phyloP scores from a whole-genome alignment of 2,329 filamentous ascomycete genomes.

The Sporothrix variecibatus region DNA sequence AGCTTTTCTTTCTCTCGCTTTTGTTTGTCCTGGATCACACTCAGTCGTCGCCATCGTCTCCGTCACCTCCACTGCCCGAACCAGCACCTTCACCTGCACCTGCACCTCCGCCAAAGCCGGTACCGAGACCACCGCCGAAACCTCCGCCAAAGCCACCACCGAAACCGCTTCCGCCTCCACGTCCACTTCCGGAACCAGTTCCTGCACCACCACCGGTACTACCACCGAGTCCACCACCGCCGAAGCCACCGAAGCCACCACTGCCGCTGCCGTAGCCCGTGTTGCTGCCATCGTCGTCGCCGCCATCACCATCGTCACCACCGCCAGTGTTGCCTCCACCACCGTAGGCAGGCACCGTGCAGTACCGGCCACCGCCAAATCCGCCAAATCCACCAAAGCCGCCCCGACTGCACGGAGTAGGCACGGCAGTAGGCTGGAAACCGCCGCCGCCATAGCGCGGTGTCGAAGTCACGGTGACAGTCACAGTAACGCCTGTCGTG shows the following conservation, averaged over 20 bases:
- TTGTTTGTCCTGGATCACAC: neutral
- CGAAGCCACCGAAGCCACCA: conserved; percentile 20
- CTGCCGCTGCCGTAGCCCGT: neutral
- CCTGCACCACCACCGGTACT: neutral
- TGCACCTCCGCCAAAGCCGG: neutral
- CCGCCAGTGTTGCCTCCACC: neutral
- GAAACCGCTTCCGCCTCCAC: neutral
- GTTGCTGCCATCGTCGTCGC: conserved; percentile 12
- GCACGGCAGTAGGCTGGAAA: conserved; percentile 12
- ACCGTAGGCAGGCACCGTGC: conserved; percentile 10
- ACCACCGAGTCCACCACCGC: neutral
- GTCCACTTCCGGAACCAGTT: neutral
- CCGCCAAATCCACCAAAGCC: conserved; percentile 17
- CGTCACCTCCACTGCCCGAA: neutral
- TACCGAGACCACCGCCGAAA: neutral
- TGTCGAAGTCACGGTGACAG: conserved; percentile 21
- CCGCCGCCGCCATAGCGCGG: neutral
- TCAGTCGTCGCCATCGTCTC: neutral
- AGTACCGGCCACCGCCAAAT: conserved; percentile 15
- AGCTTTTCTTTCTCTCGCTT: neutral
- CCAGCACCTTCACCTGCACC: neutral
- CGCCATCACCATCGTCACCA: conserved; percentile 17
- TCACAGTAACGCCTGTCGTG: conserved; percentile 19
- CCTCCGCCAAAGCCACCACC: neutral
- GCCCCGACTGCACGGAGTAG: neutral